Evolutionary conservation across 495 filamentous ascomycete species (phyloP).

Genomic region (Aspergillus kassunensis): DNA sequence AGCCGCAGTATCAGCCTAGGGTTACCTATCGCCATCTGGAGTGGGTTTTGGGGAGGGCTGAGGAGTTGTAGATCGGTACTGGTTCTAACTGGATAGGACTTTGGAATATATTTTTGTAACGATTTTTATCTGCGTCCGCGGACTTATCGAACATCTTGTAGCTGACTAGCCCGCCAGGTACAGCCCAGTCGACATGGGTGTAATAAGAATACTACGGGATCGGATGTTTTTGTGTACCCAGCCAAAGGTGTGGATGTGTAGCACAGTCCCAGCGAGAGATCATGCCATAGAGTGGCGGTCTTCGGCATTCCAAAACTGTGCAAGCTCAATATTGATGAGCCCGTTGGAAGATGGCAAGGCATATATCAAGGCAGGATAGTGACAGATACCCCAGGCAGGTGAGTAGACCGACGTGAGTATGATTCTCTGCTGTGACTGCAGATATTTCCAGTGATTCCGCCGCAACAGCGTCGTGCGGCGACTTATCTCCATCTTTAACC

Average conservation of each 20-base stretch:
- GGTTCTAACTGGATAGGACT: too few relatives aligned
- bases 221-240: neutral
- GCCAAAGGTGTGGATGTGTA: neutral
- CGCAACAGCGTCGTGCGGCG: neutral
- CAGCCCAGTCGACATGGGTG: neutral
- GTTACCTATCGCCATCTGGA: too few relatives aligned
- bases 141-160: too few relatives aligned
- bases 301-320: neutral
- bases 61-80: too few relatives aligned
- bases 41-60: too few relatives aligned
- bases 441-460: neutral
- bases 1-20: too few relatives aligned
- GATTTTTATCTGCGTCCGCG: too few relatives aligned
- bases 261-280: neutral
- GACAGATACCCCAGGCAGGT: neutral
- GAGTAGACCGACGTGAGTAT: neutral
- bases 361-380: neutral
- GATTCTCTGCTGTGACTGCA: neutral
- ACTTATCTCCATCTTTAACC: neutral
- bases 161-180: neutral
- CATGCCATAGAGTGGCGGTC: neutral
- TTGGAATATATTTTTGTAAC: too few relatives aligned
- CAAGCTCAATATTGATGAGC: neutral
- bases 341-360: neutral
- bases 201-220: neutral